These are phyloP conservation scores for Amaranthus palmeri DNA, from an alignment of 148 eudicot genomes.

Conservation along the genomic window DNA sequence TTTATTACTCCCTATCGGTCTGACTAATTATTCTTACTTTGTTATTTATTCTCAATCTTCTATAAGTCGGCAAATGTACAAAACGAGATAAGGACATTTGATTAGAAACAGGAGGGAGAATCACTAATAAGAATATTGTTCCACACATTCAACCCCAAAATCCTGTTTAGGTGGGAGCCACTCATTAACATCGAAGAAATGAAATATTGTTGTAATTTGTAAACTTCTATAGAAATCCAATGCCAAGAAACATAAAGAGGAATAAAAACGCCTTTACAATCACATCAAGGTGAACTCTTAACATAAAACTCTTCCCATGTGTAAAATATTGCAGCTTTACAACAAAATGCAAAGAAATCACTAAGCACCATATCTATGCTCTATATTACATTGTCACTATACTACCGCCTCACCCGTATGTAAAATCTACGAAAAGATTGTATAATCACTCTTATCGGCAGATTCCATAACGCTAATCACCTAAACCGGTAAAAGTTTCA, in stretches of 20 bases:
- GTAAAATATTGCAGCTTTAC: conserved; percentile 2
- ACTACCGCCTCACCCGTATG: background rate
- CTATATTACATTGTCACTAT: background rate
- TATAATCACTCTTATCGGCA: conserved; percentile 3
- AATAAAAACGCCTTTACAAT: background rate
- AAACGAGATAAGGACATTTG: no score
- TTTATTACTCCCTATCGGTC: no score
- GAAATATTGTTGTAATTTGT: background rate
- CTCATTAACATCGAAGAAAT: no score
- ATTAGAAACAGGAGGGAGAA: no score
- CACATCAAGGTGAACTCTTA: background rate
- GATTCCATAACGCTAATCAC: background rate
- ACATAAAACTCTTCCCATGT: background rate
- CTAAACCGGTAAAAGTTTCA: background rate
- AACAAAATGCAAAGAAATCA: conserved; percentile 5
- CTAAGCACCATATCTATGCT: background rate
- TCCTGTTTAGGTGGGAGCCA: no score
- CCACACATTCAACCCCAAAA: no score
- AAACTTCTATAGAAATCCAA: conserved; percentile 2
- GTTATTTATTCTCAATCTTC: no score
- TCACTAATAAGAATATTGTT: no score
- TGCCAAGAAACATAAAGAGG: background rate
- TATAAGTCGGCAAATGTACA: no score
- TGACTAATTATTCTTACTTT: no score
- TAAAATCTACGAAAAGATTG: background rate